phyloP scores from a whole-genome alignment of 2,329 filamentous ascomycete genomes.

The Ophiostoma triangulosporum region DNA sequence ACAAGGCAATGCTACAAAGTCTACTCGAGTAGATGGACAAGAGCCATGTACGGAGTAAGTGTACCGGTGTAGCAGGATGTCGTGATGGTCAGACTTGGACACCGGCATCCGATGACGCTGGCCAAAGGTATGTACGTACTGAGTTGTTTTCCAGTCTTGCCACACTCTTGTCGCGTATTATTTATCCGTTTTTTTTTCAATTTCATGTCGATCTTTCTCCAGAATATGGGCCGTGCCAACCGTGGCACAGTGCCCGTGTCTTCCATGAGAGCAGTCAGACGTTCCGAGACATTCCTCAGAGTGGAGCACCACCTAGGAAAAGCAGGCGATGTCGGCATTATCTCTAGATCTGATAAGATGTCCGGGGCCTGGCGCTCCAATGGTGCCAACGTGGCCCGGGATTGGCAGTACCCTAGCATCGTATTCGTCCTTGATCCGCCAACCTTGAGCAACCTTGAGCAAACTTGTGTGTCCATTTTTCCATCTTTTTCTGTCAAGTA shows the following conservation, averaged over 20 bases:
- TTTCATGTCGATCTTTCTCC: neutral
- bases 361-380: neutral
- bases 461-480: neutral
- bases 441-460: neutral
- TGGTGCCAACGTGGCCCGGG: neutral
- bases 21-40: neutral
- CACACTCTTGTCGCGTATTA: neutral
- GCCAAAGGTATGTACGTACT: neutral
- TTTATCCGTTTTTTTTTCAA: neutral
- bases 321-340: conserved; percentile 32
- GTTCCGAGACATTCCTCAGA: conserved; percentile 1
- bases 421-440: neutral
- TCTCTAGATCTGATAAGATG: conserved; percentile 43
- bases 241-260: neutral
- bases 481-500: neutral
- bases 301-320: conserved; percentile 9
- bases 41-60: neutral
- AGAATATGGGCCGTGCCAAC: neutral
- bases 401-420: neutral
- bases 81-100: neutral
- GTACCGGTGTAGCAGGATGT: neutral
- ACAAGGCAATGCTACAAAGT: neutral
- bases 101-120: neutral
- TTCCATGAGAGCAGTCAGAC: neutral
- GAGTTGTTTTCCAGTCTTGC: neutral